These are phyloP conservation scores for Macrophomina tecta DNA, from an alignment of 2,329 filamentous ascomycete species.

Conservation along the genomic window DNA sequence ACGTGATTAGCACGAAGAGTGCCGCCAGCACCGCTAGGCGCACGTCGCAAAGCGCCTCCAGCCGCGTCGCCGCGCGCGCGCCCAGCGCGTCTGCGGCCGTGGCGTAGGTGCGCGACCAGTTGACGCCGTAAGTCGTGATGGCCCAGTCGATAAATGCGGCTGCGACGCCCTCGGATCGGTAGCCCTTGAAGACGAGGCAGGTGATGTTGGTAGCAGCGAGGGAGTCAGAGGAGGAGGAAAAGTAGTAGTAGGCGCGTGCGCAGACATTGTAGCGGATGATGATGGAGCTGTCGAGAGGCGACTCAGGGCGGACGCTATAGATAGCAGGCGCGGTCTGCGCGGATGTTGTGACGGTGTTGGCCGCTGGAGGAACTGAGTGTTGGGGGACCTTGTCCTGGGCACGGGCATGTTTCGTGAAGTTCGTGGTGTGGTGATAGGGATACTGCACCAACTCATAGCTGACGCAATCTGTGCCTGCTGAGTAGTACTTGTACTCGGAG, in stretches of 20 bases:
- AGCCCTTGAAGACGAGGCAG: background rate
- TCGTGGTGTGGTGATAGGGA: background rate
- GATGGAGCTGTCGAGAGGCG: background rate
- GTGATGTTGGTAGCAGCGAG: background rate
- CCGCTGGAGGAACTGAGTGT: too few relatives aligned
- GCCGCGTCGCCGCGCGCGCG: background rate
- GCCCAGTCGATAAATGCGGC: slow-evolving; percentile 7
- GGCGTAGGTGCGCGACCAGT: background rate
- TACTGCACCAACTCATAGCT: background rate
- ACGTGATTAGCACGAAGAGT: background rate
- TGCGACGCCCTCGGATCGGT: background rate
- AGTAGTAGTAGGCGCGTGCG: background rate
- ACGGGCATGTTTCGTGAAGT: too few relatives aligned
- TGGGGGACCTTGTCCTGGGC: too few relatives aligned
- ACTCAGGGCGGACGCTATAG: background rate
- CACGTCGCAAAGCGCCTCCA: background rate
- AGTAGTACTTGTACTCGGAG: background rate
- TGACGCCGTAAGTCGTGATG: background rate
- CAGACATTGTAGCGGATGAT: slow-evolving; percentile 17
- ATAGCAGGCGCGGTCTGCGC: background rate
- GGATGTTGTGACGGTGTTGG: background rate
- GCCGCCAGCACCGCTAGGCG: background rate
- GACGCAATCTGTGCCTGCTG: background rate
- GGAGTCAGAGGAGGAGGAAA: too few relatives aligned
- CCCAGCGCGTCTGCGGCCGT: background rate